Conservation (phyloP, 768 basidiomycete genomes). For the Mrakia gelida region DNA sequence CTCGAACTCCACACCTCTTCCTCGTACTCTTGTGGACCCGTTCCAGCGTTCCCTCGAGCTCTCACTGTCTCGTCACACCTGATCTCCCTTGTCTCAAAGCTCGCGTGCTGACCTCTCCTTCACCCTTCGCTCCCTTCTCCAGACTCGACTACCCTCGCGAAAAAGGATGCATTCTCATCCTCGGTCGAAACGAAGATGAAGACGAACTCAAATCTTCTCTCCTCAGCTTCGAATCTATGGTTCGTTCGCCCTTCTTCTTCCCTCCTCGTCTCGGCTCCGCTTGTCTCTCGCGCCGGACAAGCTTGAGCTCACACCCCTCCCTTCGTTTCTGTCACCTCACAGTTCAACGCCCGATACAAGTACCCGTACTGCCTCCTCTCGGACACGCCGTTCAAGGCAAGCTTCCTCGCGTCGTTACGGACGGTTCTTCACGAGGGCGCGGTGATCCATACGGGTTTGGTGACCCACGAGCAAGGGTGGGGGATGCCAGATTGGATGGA, state of each 20-base stretch:
- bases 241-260: not conserved
- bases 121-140: not conserved
- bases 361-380: conserved; percentile 29
- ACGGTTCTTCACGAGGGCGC: not conserved
- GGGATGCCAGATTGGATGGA: conserved; percentile 30
- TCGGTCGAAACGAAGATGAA: conserved; percentile 26
- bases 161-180: conserved; percentile 25
- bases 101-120: not conserved
- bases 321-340: not conserved
- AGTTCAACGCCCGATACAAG: conserved; percentile 30
- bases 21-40: too few species aligned
- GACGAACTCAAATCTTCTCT: conserved; percentile 12
- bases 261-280: not conserved
- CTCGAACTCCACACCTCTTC: too few species aligned
- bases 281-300: not conserved
- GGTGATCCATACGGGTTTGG: conserved; percentile 14
- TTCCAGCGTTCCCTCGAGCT: too few species aligned
- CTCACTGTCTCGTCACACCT: too few species aligned
- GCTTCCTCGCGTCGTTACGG: conserved; percentile 11
- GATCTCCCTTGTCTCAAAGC: too few species aligned
- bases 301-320: not conserved
- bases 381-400: conserved; percentile 6
- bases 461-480: conserved; percentile 30
- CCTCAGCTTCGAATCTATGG: conserved; percentile 19
- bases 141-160: conserved; percentile 18